phyloP scores from a whole-genome alignment of 805 yeast genomes.

The Saturnispora hagleri region DNA sequence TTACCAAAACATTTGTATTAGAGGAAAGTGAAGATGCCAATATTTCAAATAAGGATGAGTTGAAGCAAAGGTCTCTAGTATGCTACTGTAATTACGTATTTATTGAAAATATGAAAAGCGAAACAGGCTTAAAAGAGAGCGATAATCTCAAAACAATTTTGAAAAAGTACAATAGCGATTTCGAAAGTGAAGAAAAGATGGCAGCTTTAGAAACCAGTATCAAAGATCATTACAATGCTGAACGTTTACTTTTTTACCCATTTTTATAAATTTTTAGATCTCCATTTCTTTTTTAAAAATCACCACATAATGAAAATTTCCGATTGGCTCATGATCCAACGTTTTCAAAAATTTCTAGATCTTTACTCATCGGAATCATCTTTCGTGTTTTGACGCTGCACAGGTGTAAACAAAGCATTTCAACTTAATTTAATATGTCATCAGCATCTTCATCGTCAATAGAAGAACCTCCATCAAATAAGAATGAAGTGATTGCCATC shows the following conservation, averaged over 20 bases:
- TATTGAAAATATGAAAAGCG: not conserved
- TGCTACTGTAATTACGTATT: not conserved
- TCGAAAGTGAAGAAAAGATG: not conserved
- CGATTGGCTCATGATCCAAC: not conserved
- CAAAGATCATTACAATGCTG: slow-evolving; percentile 1
- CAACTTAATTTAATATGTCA: not conserved
- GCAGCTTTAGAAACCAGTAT: not conserved
- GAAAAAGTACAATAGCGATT: not conserved
- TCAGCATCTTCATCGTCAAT: not conserved
- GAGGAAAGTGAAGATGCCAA: not conserved
- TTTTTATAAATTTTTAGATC: not conserved
- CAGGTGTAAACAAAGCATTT: not conserved
- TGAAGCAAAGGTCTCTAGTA: not conserved
- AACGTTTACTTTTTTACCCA: slow-evolving; percentile 1
- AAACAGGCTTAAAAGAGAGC: not conserved
- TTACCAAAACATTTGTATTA: not conserved
- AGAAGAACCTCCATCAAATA: not conserved
- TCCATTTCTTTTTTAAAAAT: not conserved
- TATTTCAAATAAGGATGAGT: not conserved
- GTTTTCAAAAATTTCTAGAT: not conserved
- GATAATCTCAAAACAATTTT: not conserved
- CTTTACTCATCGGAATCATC: slow-evolving; percentile 1
- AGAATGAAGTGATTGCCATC: slow-evolving; percentile 39
- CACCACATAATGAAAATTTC: not conserved
- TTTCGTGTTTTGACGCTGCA: not conserved